phyloP scores from a whole-genome alignment of 2,329 filamentous ascomycete genomes.

The Monilinia aucupariae region DNA sequence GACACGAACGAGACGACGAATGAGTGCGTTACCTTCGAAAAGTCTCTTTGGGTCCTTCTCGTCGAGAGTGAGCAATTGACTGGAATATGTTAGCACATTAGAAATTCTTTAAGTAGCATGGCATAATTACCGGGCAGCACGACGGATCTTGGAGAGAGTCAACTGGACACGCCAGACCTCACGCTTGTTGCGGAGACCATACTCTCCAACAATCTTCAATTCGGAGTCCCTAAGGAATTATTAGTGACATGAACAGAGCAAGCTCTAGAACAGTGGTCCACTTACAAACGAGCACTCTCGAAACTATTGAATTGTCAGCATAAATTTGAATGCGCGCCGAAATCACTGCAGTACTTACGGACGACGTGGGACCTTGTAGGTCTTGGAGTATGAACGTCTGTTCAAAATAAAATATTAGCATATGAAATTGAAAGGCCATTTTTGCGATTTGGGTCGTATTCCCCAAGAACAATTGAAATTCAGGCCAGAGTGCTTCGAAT shows the following conservation, averaged over 20 bases:
- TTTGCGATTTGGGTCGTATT: neutral
- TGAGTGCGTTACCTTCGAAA: slow-evolving; percentile 99
- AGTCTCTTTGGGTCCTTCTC: slow-evolving; percentile 99
- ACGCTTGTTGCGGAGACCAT: slow-evolving; percentile 99
- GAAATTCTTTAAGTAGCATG: neutral
- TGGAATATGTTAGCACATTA: slow-evolving; percentile 38
- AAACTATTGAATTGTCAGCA: slow-evolving; percentile 57
- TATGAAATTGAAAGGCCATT: neutral
- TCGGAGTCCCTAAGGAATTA: slow-evolving; percentile 82
- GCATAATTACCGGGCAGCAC: slow-evolving; percentile 87
- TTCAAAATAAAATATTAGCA: slow-evolving; percentile 9
- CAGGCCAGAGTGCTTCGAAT: neutral
- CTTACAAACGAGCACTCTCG: slow-evolving; percentile 99
- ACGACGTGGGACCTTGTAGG: slow-evolving; percentile 95
- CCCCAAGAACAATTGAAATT: neutral
- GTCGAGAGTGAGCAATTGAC: slow-evolving; percentile 99
- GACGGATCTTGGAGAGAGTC: slow-evolving; percentile 99
- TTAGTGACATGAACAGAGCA: slow-evolving; percentile 97
- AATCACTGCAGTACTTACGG: slow-evolving; percentile 39
- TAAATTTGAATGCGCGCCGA: neutral
- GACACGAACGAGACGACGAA: slow-evolving; percentile 98
- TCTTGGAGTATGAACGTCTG: slow-evolving; percentile 80
- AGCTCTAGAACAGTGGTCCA: slow-evolving; percentile 99
- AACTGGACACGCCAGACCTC: slow-evolving; percentile 99
- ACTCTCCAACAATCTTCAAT: slow-evolving; percentile 99